Evolutionary conservation across 2,329 filamentous ascomycete genomes (phyloP).

Genomic region (Talaromyces sp.): DNA sequence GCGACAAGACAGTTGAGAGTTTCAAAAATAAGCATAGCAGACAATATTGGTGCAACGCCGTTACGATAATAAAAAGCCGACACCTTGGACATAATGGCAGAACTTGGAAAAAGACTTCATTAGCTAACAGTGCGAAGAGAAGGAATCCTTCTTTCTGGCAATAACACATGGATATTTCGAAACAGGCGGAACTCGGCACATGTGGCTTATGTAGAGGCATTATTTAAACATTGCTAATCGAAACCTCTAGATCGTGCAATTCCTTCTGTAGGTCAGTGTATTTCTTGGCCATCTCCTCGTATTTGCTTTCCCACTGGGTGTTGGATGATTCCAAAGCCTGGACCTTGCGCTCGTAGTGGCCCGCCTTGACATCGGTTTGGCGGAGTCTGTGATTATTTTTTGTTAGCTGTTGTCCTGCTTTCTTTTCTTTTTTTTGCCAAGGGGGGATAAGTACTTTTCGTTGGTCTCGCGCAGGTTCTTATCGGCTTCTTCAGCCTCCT

Average conservation of each 20-base stretch:
- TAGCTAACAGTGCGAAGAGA: neutral
- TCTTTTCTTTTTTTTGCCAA: neutral
- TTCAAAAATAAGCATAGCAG: neutral
- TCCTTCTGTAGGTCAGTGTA: constrained; percentile 80
- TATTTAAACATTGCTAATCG: constrained; percentile 87
- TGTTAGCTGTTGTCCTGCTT: constrained; percentile 15
- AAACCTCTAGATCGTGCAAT: constrained; percentile 80
- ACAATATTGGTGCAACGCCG: neutral
- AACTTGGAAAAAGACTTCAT: neutral
- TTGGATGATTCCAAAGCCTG: constrained; percentile 88
- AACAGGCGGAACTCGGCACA: constrained; percentile 14
- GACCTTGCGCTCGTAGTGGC: constrained; percentile 98
- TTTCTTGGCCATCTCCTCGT: constrained; percentile 95
- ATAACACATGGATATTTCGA: constrained; percentile 9
- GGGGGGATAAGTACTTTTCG: constrained; percentile 75
- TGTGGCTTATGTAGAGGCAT: constrained; percentile 13
- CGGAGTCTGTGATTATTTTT: constrained; percentile 65
- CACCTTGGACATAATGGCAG: neutral
- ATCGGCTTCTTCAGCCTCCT: constrained; percentile 95
- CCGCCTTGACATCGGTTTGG: constrained; percentile 98
- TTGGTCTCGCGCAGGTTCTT: constrained; percentile 95
- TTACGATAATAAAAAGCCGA: neutral
- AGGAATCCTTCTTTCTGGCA: neutral
- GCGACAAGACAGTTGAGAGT: constrained; percentile 37
- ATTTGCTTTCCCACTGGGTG: constrained; percentile 95